Conservation (phyloP, 345 rosid genomes). For the Brassica napus region DNA sequence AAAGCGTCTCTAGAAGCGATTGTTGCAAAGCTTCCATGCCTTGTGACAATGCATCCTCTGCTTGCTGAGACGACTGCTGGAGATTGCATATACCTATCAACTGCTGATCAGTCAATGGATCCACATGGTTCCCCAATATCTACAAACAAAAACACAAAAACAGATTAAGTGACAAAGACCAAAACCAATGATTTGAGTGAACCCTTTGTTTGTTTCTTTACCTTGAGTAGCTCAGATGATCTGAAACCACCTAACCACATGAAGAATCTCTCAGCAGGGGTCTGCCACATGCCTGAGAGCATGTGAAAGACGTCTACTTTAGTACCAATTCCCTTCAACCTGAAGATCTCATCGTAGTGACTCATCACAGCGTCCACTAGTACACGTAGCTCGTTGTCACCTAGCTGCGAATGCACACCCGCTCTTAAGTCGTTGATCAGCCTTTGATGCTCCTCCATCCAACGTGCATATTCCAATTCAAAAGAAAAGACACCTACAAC, state of each 20-base stretch:
- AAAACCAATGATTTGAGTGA: slow-evolving; percentile 1
- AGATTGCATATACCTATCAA: slow-evolving; percentile 91
- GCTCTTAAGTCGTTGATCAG: slow-evolving; percentile 72
- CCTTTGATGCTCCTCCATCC: slow-evolving; percentile 90
- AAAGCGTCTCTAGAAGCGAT: slow-evolving; percentile 77
- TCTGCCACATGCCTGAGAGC: slow-evolving; percentile 98
- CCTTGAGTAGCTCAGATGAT: slow-evolving; percentile 92
- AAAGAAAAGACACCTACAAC: slow-evolving; percentile 70
- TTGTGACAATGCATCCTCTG: slow-evolving; percentile 94
- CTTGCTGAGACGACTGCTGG: slow-evolving; percentile 95
- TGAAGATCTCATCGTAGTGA: slow-evolving; percentile 75
- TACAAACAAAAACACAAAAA: slow-evolving; percentile 31
- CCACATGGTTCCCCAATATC: slow-evolving; percentile 86
- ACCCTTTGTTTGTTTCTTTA: slow-evolving; percentile 14
- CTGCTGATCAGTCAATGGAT: slow-evolving; percentile 90
- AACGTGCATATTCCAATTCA: slow-evolving; percentile 76
- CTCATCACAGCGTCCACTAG: slow-evolving; percentile 78
- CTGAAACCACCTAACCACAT: slow-evolving; percentile 98
- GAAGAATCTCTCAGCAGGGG: slow-evolving; percentile 91
- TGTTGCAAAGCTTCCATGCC: slow-evolving; percentile 98
- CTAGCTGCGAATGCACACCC: slow-evolving; percentile 62
- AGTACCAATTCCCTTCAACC: slow-evolving; percentile 66
- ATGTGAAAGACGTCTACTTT: slow-evolving; percentile 91
- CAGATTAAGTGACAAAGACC: not conserved
- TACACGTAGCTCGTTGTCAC: slow-evolving; percentile 62